phyloP scores from a whole-genome alignment of 1,139 yeast species.

The Saccharomyces hybrid region DNA sequence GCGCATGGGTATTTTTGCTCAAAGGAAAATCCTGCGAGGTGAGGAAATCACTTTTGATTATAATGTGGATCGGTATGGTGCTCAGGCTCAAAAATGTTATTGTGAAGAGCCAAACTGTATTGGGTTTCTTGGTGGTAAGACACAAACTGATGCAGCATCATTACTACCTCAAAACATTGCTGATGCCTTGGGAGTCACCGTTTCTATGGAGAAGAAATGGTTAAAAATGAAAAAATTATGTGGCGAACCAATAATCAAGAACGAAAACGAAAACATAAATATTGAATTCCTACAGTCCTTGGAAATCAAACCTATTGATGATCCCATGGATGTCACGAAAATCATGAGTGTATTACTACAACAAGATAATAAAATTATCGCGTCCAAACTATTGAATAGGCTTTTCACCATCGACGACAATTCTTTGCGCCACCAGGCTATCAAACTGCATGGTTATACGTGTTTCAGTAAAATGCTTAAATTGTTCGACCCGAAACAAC shows the following conservation, averaged over 20 bases:
- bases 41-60: constrained; percentile 95
- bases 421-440: constrained; percentile 50
- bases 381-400: constrained; percentile 60
- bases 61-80: constrained; percentile 94
- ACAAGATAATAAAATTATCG: constrained; percentile 61
- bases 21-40: constrained; percentile 60
- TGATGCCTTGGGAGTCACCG: constrained; percentile 77
- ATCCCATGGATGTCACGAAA: constrained; percentile 57
- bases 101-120: constrained; percentile 92
- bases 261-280: constrained; percentile 54
- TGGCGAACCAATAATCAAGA: constrained; percentile 41
- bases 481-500: constrained; percentile 25
- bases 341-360: constrained; percentile 80
- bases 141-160: constrained; percentile 86
- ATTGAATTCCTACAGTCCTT: constrained; percentile 58
- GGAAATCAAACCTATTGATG: constrained; percentile 44
- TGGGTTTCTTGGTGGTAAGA: constrained; percentile 92
- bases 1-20: constrained; percentile 92
- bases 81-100: constrained; percentile 87
- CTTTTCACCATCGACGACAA: constrained; percentile 50
- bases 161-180: constrained; percentile 75
- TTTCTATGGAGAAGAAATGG: constrained; percentile 57
- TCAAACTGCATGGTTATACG: constrained; percentile 82
- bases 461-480: constrained; percentile 59
- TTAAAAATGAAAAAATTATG: constrained; percentile 49